These are phyloP conservation scores for Russula vinacea DNA, from an alignment of 768 basidiomycete genomes.

Conservation along the genomic window DNA sequence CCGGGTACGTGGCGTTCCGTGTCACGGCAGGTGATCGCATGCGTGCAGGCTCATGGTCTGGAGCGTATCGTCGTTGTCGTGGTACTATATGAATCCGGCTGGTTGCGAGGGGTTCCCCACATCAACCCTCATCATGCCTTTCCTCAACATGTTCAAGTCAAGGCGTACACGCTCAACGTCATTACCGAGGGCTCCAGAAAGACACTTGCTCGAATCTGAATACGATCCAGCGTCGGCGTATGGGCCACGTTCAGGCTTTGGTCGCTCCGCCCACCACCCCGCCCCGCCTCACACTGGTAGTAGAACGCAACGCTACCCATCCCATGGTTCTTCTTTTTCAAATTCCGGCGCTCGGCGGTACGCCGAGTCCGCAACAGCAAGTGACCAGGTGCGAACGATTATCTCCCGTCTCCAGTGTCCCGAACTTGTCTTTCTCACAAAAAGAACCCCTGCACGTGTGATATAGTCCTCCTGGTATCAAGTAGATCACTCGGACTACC, in stretches of 20 bases:
- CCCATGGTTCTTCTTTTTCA: conserved; percentile 4
- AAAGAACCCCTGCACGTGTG: background rate
- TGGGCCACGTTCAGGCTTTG: background rate
- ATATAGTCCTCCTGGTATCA: conserved; percentile 28
- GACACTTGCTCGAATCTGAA: conserved; percentile 12
- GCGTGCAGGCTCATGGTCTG: conserved; percentile 23
- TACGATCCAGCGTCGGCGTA: conserved; percentile 11
- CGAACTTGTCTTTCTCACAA: background rate
- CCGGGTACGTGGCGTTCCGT: conserved; percentile 25
- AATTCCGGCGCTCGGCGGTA: conserved; percentile 4
- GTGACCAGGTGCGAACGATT: conserved; percentile 17
- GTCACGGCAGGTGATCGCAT: conserved; percentile 25
- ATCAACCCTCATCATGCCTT: conserved; percentile 26
- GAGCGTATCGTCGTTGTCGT: conserved; percentile 10
- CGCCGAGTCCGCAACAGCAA: background rate
- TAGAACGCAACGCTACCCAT: conserved; percentile 9
- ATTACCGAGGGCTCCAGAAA: background rate
- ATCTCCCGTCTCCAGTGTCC: background rate
- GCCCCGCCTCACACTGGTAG: background rate
- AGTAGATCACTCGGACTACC: conserved; percentile 13
- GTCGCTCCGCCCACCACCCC: background rate
- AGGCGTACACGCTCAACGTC: conserved; percentile 19
- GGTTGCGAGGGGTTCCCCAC: conserved; percentile 16
- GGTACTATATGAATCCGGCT: conserved; percentile 22
- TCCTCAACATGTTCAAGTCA: conserved; percentile 27